Conservation (phyloP, 1,139 yeast genomes). For the Spencermartinsiella ligniputridi region DNA sequence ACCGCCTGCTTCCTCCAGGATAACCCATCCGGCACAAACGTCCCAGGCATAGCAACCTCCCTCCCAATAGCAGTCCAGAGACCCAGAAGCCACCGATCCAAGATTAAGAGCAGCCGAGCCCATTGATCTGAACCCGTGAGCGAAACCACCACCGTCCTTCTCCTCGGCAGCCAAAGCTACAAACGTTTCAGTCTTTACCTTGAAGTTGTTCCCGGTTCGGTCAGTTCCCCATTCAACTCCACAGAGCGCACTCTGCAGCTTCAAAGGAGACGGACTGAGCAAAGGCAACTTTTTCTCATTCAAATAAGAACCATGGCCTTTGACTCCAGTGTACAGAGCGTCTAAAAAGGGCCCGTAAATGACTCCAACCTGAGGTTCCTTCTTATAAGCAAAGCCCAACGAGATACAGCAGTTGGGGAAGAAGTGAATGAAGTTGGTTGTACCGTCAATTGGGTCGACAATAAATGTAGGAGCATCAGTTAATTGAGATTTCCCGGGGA, state of each 20-base stretch:
- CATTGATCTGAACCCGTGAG: constrained; percentile 54
- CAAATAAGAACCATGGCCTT: constrained; percentile 49
- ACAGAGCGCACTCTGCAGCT: constrained; percentile 48
- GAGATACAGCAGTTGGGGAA: constrained; percentile 60
- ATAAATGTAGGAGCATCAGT: constrained; percentile 54
- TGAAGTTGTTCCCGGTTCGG: constrained; percentile 47
- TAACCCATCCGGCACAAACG: constrained; percentile 62
- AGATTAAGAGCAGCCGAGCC: constrained; percentile 61
- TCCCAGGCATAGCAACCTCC: constrained; percentile 65
- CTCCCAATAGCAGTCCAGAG: constrained; percentile 57
- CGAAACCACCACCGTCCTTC: constrained; percentile 44
- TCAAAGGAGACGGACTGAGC: constrained; percentile 35
- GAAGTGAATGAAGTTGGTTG: constrained; percentile 56
- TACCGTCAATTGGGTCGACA: constrained; percentile 61
- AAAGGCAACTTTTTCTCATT: constrained; percentile 43
- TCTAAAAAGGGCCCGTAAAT: constrained; percentile 53
- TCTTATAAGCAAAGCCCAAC: constrained; percentile 48
- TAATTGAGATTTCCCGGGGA: constrained; percentile 42
- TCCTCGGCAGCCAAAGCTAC: constrained; percentile 42
- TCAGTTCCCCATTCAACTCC: constrained; percentile 60
- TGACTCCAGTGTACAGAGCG: constrained; percentile 46
- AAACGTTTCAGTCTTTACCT: constrained; percentile 46
- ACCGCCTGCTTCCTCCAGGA: constrained; percentile 56
- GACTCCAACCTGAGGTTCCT: constrained; percentile 53
- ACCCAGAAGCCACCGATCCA: constrained; percentile 52